Conservation (phyloP, 2,329 filamentous ascomycete genomes). For the Paraphoma sp. region DNA sequence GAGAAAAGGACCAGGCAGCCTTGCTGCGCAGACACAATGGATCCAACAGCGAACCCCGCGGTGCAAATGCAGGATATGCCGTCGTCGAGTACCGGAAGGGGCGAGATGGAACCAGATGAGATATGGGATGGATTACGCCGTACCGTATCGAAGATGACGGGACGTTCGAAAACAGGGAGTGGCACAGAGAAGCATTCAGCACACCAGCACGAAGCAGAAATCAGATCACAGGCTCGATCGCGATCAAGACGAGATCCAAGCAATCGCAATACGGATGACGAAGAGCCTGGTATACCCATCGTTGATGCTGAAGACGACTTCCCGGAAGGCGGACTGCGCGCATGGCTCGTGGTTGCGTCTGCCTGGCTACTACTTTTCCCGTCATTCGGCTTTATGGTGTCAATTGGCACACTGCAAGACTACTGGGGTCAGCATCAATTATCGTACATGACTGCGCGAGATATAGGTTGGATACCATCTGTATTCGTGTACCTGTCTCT, state of each 20-base stretch:
- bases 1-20: neutral
- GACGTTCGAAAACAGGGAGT: slow-evolving; percentile 20
- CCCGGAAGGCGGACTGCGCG: slow-evolving; percentile 48
- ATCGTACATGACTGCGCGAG: slow-evolving; percentile 62
- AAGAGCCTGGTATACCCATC: slow-evolving; percentile 17
- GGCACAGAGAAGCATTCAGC: slow-evolving; percentile 17
- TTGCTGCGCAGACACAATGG: slow-evolving; percentile 24
- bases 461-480: slow-evolving; percentile 89
- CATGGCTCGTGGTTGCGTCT: slow-evolving; percentile 49
- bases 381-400: slow-evolving; percentile 50
- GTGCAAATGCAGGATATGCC: slow-evolving; percentile 33
- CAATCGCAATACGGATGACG: slow-evolving; percentile 1
- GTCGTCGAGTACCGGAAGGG: slow-evolving; percentile 4
- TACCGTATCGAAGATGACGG: slow-evolving; percentile 28
- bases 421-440: slow-evolving; percentile 79
- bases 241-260: slow-evolving; percentile 11
- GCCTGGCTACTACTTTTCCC: slow-evolving; percentile 44
- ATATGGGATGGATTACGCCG: slow-evolving; percentile 24
- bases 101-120: slow-evolving; percentile 20
- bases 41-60: slow-evolving; percentile 33
- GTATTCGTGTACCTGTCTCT: slow-evolving; percentile 86
- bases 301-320: slow-evolving; percentile 38
- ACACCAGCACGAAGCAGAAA: slow-evolving; percentile 13
- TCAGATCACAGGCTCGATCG: slow-evolving; percentile 6
- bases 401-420: slow-evolving; percentile 76